Evolutionary conservation across 257 asterid genomes (phyloP).

Genomic region (Solanum chaucha): DNA sequence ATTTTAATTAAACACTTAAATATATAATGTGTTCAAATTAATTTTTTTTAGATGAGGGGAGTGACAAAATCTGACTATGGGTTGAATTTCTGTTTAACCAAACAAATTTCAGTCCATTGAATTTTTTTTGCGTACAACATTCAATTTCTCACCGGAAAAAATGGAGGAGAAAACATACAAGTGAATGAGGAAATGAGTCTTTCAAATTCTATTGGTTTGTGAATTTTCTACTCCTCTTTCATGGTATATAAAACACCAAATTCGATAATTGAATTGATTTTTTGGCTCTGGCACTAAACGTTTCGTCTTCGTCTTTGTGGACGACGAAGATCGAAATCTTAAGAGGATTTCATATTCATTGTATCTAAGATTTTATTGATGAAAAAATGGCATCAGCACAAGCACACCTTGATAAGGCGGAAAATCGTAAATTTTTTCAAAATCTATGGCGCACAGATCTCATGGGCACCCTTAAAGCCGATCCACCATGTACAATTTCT

Average conservation of each 20-base stretch:
- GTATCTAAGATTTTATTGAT: neutral
- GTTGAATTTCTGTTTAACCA: neutral
- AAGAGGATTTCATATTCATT: neutral
- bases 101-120: neutral
- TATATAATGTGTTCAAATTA: neutral
- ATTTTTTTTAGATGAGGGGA: neutral
- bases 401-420: constrained; percentile 7
- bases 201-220: neutral
- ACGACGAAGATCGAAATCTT: neutral
- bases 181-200: neutral
- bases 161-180: neutral
- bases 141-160: neutral
- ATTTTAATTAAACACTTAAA: too few relatives aligned
- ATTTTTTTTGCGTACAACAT: neutral
- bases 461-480: constrained; percentile 8
- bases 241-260: neutral
- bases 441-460: constrained; percentile 25
- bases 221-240: neutral
- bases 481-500: constrained; percentile 13
- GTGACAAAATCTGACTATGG: neutral
- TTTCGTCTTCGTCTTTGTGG: neutral
- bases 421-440: constrained; percentile 10
- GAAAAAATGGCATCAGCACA: constrained; percentile 8
- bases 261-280: neutral
- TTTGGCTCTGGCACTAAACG: neutral